Base-by-base conservation (phyloP, 805 yeast genomes). In the Suhomyces xylopsoci region DNA sequence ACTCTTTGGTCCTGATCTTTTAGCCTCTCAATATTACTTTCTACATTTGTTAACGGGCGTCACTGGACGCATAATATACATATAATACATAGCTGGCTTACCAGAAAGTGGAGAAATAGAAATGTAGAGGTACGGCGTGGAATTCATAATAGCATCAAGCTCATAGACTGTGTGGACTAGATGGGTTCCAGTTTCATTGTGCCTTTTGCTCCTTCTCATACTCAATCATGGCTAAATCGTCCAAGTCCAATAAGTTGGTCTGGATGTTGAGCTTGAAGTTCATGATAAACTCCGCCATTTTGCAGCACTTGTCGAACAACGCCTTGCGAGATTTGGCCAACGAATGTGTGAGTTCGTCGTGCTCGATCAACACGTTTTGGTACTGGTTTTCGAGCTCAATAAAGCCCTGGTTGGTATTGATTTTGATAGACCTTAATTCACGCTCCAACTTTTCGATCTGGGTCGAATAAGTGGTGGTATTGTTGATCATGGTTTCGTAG, bases 191-290 rank as follows among this genome's bases (percentile, higher is more conserved):
- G 12, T 15, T 36, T 46, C 17, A 20, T 34, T 48, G 25, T 22
- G 50, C 25, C 38, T 48, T 36, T 34, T 48, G 50, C 25, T 48
- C 49, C 30, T 54, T 63, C 14, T 61, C 70, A 19, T 54, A 59
- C 57, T 77, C 84, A 45, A 70, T 73, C 51, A 66, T 62, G 12
- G 82, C 78, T 51, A 74, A 66, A 41, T 66, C 70, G 58, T 83
- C 86, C 55, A 83, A 74, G 36, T 79, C 84, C 59, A 85, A 89
- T 46, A 88, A 73, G 49, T 81, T 78, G 19, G 79, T 76, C 63
- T 88, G 93, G 44, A 88, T 78, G 53, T 80, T 81, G 56, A 84
- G 69, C 69, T 89, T 89, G 69, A 89, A 85, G 47, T 76, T 79
- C 48, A 87, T 79, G 20, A 84, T 80, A 52, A 71, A 75, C 54